Percentiles rank a stretch among this genome's conserved stretches.
Conservation (phyloP, 192 early-diverging fungal species). For the Backusella parvicylindrica region DNA sequence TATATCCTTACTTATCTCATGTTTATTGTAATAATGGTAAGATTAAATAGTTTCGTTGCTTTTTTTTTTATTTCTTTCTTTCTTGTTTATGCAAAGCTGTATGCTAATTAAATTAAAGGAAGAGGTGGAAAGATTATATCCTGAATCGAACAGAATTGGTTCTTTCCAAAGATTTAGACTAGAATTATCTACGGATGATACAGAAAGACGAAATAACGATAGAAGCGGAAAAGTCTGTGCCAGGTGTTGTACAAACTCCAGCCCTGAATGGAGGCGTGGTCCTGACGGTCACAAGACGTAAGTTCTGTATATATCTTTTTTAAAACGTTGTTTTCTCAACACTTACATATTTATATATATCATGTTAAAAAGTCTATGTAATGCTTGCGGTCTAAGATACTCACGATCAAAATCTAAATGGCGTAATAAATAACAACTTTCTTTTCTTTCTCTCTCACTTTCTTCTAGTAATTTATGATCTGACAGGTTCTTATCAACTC, state of each 20-base stretch:
- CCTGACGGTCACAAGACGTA: slow-evolving; percentile 23
- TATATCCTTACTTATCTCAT: neutral
- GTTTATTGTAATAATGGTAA: neutral
- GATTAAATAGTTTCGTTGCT: neutral
- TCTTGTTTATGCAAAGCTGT: neutral
- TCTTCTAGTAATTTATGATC: neutral
- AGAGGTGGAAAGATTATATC: neutral
- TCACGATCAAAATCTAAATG: neutral
- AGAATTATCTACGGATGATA: neutral
- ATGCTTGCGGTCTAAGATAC: slow-evolving; percentile 5
- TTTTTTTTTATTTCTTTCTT: neutral
- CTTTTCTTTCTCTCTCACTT: neutral
- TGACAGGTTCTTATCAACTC: neutral
- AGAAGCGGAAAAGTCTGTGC: slow-evolving; percentile 8
- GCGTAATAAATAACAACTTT: neutral
- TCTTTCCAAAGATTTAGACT: neutral
- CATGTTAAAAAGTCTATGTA: neutral
- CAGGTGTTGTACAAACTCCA: slow-evolving; percentile 16
- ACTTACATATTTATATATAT: neutral
- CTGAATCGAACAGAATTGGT: neutral
- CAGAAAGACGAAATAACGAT: neutral
- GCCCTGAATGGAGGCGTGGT: slow-evolving; percentile 27
- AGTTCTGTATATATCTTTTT: neutral
- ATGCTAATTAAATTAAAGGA: slow-evolving; percentile 3
- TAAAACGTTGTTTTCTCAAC: neutral